phyloP scores from a whole-genome alignment of 371 early-diverging fungal species.

The Haplosporangium sp. region DNA sequence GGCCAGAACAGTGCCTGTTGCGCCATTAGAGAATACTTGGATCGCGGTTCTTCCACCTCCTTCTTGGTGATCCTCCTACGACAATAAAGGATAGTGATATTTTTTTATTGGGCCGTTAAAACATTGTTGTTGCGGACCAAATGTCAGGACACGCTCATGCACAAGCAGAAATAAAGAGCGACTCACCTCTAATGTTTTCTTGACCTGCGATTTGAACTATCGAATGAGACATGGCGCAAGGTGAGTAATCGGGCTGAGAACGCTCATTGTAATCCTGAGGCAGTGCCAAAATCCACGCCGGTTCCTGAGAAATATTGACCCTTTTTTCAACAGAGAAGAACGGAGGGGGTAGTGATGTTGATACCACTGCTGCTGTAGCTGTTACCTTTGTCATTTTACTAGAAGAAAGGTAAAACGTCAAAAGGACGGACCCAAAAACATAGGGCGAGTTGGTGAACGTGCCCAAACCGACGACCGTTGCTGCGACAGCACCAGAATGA shows the following conservation, averaged over 20 bases:
- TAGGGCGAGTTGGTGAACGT: slow-evolving; percentile 73
- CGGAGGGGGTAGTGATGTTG: neutral
- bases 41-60: slow-evolving; percentile 72
- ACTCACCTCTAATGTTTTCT: slow-evolving; percentile 73
- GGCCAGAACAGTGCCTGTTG: slow-evolving; percentile 74
- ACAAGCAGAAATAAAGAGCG: no score
- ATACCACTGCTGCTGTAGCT: neutral
- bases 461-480: slow-evolving; percentile 78
- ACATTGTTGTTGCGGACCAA: no score
- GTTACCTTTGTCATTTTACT: slow-evolving; percentile 81
- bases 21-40: slow-evolving; percentile 88
- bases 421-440: slow-evolving; percentile 70
- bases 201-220: slow-evolving; percentile 74
- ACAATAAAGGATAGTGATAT: neutral
- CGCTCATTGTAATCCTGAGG: neutral
- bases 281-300: no score
- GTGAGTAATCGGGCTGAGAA: no score
- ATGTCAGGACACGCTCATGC: no score
- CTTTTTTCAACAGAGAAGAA: neutral
- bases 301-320: neutral
- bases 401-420: slow-evolving; percentile 81
- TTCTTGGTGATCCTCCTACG: slow-evolving; percentile 50
- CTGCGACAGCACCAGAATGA: slow-evolving; percentile 77
- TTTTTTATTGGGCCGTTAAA: neutral
- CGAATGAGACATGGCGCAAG: neutral